Percentiles rank a stretch among this genome's conserved stretches.
These are phyloP conservation scores for Capsella bursapastoris DNA, from an alignment of 345 rosid species.

Conservation along the genomic window DNA sequence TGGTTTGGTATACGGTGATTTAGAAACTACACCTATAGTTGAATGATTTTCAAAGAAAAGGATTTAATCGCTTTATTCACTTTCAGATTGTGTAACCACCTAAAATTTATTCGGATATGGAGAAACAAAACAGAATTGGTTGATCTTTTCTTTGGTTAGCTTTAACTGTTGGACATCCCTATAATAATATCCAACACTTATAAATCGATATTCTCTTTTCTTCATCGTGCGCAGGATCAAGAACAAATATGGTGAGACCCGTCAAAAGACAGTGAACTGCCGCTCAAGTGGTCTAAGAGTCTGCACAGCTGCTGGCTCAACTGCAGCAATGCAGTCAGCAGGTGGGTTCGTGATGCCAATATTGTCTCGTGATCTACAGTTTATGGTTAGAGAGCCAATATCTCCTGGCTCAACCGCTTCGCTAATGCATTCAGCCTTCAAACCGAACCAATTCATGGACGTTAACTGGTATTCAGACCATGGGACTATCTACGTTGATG, in stretches of 20 bases:
- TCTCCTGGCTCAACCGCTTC: conserved; percentile 50
- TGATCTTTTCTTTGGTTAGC: neutral
- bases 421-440: conserved; percentile 69
- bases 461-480: conserved; percentile 67
- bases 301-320: conserved; percentile 88
- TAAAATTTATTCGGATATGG: neutral
- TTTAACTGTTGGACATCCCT: neutral
- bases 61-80: neutral
- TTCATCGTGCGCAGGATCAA: conserved; percentile 53
- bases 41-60: neutral
- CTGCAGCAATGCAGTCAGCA: conserved; percentile 92
- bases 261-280: conserved; percentile 59
- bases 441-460: conserved; percentile 58
- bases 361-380: conserved; percentile 70
- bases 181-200: neutral
- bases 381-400: conserved; percentile 93
- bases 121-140: neutral
- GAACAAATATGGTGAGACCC: conserved; percentile 48
- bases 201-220: neutral
- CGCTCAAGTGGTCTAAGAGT: conserved; percentile 92
- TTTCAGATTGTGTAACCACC: neutral
- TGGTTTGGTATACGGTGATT: neutral
- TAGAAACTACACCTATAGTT: neutral
- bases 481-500: conserved; percentile 76
- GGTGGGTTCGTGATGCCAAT: conserved; percentile 86